A percentile compares a stretch with the other conserved stretches of the same genome.
Evolutionary conservation across 78 protist genomes (phyloP).

Genomic region (Protostelium mycophagum): DNA sequence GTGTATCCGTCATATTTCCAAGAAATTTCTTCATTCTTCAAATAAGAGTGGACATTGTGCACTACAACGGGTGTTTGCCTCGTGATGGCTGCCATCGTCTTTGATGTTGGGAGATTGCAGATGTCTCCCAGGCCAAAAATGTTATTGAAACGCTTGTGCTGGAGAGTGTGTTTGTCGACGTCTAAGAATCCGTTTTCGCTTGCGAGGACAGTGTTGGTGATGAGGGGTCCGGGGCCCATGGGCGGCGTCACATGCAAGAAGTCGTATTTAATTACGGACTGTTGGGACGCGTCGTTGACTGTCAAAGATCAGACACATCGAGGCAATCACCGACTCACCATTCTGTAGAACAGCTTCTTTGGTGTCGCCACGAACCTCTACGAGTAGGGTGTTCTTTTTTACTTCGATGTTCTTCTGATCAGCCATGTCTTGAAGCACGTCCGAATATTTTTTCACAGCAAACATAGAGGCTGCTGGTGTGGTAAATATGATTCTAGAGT

Average conservation of each 20-base stretch:
- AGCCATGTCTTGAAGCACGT: constrained; percentile 25
- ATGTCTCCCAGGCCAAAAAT: constrained; percentile 70
- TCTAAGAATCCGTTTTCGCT: constrained; percentile 50
- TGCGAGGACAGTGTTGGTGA: constrained; percentile 45
- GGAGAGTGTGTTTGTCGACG: constrained; percentile 68
- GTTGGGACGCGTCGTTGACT: not conserved
- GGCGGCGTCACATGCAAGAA: constrained; percentile 67
- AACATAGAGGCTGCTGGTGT: constrained; percentile 49
- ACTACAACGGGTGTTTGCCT: constrained; percentile 56
- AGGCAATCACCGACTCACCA: constrained; percentile 8
- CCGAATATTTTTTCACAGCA: constrained; percentile 53
- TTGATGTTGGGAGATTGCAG: constrained; percentile 60
- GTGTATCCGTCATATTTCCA: constrained; percentile 71
- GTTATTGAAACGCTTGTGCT: constrained; percentile 42
- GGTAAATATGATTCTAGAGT: constrained; percentile 26
- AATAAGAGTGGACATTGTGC: constrained; percentile 25
- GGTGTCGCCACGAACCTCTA: constrained; percentile 35
- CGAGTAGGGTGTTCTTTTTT: constrained; percentile 17
- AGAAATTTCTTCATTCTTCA: constrained; percentile 30
- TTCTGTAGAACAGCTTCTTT: constrained; percentile 65
- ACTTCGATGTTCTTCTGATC: constrained; percentile 13
- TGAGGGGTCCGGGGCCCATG: constrained; percentile 37
- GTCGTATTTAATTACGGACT: constrained; percentile 22
- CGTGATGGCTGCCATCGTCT: constrained; percentile 77
- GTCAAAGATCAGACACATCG: not conserved